phyloP scores from a whole-genome alignment of 2,329 filamentous ascomycete species.

The Setomelanomma holmii region DNA sequence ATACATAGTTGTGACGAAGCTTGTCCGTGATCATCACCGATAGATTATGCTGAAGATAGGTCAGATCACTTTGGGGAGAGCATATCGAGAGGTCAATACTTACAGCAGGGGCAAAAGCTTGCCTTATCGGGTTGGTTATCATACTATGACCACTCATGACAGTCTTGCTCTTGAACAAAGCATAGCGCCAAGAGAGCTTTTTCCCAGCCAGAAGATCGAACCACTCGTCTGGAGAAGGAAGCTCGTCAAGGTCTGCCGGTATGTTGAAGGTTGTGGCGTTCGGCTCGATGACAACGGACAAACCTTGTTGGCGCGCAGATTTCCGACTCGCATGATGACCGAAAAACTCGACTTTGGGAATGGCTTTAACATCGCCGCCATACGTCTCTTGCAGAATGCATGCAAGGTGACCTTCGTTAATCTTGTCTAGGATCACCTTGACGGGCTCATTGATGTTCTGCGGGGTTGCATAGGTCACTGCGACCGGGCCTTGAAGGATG shows the following conservation, averaged over 20 bases:
- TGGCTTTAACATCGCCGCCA: conserved; percentile 2
- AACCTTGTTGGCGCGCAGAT: conserved; percentile 8
- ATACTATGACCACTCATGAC: conserved; percentile 18
- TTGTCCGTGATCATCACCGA: conserved; percentile 20
- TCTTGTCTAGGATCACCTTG: conserved; percentile 17
- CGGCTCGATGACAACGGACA: conserved; percentile 10
- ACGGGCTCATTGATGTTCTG: conserved; percentile 24
- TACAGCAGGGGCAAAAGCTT: conserved; percentile 15
- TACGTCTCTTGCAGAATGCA: conserved; percentile 15
- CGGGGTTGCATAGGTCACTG: conserved; percentile 24
- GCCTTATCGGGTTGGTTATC: conserved; percentile 20
- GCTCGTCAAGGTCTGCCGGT: conserved; percentile 9
- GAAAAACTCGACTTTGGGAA: conserved; percentile 22
- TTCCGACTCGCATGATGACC: conserved; percentile 11
- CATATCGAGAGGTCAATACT: too few species aligned
- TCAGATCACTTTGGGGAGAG: too few species aligned
- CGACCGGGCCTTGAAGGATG: conserved; percentile 49
- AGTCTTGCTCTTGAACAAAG: conserved; percentile 10
- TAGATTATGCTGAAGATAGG: not conserved
- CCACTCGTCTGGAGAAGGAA: conserved; percentile 12
- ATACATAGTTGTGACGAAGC: conserved; percentile 17
- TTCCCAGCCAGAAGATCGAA: conserved; percentile 17
- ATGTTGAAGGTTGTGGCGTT: conserved; percentile 18
- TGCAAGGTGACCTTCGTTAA: conserved; percentile 14
- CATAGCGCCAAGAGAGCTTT: conserved; percentile 20